phyloP scores from a whole-genome alignment of 2,329 filamentous ascomycete species.

The Cercospora canescens region DNA sequence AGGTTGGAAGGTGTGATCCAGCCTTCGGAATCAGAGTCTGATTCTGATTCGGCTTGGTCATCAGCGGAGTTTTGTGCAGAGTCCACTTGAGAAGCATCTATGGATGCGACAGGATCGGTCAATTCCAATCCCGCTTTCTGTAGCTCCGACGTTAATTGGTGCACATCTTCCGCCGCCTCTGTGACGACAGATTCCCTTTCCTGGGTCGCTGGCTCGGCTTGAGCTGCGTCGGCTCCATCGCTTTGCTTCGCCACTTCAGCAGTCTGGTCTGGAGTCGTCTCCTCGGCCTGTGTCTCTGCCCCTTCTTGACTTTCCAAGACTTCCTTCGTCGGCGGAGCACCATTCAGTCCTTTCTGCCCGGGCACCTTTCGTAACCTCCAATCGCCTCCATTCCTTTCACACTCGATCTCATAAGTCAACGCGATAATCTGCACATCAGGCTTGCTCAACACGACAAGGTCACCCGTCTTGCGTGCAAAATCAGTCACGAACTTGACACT shows the following conservation, averaged over 20 bases:
- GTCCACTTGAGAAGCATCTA: slow-evolving; percentile 29
- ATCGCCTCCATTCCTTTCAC: slow-evolving; percentile 84
- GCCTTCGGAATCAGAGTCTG: slow-evolving; percentile 63
- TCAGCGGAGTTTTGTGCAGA: slow-evolving; percentile 27
- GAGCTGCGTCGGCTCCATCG: not conserved
- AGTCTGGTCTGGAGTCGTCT: not conserved
- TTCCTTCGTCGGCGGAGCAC: slow-evolving; percentile 57
- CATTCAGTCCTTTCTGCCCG: slow-evolving; percentile 76
- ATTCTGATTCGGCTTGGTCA: slow-evolving; percentile 46
- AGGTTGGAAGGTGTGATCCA: slow-evolving; percentile 97
- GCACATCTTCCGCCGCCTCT: not conserved
- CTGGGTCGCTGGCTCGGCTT: not conserved
- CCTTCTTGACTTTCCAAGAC: not conserved
- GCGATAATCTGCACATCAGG: slow-evolving; percentile 89
- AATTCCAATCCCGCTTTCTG: slow-evolving; percentile 21
- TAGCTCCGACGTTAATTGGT: slow-evolving; percentile 17
- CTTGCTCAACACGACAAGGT: slow-evolving; percentile 81
- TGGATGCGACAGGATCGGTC: slow-evolving; percentile 14
- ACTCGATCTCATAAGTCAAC: slow-evolving; percentile 90
- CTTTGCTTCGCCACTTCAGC: not conserved
- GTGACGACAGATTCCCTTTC: not conserved
- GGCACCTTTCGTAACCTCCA: slow-evolving; percentile 79
- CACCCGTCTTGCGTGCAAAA: slow-evolving; percentile 87
- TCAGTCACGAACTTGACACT: slow-evolving; percentile 79
- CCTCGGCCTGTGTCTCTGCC: not conserved